Evolutionary conservation across 768 basidiomycete genomes (phyloP).

Genomic region (Panaeolus cyanescens): DNA sequence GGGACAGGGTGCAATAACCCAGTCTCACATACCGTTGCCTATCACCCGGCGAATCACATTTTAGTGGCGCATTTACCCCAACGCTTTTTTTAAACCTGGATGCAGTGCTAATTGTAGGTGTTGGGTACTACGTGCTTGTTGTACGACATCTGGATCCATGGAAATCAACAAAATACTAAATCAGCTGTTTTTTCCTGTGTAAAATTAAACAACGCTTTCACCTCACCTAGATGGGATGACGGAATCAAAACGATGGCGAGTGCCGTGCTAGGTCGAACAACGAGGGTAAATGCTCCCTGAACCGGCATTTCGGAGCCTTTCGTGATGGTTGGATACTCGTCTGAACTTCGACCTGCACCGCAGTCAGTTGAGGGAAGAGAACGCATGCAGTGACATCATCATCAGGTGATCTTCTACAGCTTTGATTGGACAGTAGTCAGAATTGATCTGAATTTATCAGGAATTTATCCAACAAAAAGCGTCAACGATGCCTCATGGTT

Average conservation of each 20-base stretch:
- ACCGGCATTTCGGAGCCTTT: background rate
- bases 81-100: background rate
- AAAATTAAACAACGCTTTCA: background rate
- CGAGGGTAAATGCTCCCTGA: background rate
- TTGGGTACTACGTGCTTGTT: no score
- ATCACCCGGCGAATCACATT: background rate
- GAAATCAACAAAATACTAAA: background rate
- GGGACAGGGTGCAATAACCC: background rate
- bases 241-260: constrained; percentile 2
- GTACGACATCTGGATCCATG: background rate
- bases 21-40: no score
- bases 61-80: background rate
- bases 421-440: background rate
- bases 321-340: background rate
- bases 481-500: background rate
- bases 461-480: background rate
- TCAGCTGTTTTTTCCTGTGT: background rate
- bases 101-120: background rate
- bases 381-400: background rate
- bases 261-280: background rate
- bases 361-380: background rate
- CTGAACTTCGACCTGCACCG: background rate
- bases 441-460: background rate
- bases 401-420: background rate
- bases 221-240: background rate